A percentile compares a stretch with the other conserved stretches of the same genome.
Conservation (phyloP, 164 flowering plant species). For the Tetracentron sinense region DNA sequence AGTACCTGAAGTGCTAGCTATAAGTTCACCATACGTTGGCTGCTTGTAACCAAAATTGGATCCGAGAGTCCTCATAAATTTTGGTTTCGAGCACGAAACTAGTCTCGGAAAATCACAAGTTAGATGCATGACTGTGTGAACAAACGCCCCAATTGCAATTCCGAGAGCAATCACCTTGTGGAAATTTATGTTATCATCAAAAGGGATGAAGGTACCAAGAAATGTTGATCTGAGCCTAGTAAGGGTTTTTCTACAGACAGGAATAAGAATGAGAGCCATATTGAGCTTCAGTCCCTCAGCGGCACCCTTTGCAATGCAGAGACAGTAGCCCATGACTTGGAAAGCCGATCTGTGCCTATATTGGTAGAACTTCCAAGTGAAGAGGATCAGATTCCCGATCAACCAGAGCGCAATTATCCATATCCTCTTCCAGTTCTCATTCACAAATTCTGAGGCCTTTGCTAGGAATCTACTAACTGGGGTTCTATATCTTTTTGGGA, state of each 20-base stretch:
- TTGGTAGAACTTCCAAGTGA: slow-evolving; percentile 52
- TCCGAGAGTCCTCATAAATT: slow-evolving; percentile 44
- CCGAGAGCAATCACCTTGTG: slow-evolving; percentile 71
- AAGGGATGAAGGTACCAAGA: slow-evolving; percentile 55
- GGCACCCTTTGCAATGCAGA: slow-evolving; percentile 82
- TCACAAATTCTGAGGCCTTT: slow-evolving; percentile 32
- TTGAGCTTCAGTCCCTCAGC: slow-evolving; percentile 85
- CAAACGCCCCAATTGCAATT: slow-evolving; percentile 38
- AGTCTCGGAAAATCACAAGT: slow-evolving; percentile 66
- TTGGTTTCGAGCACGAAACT: slow-evolving; percentile 24
- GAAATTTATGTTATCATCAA: slow-evolving; percentile 91
- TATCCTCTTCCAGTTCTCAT: slow-evolving; percentile 74
- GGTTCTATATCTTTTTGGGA: slow-evolving; percentile 63
- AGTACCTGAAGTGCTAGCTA: slow-evolving; percentile 31
- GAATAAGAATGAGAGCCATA: slow-evolving; percentile 87
- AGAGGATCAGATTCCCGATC: slow-evolving; percentile 40
- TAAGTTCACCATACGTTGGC: slow-evolving; percentile 49
- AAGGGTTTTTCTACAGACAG: slow-evolving; percentile 81
- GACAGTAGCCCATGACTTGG: slow-evolving; percentile 67
- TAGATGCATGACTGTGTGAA: slow-evolving; percentile 52
- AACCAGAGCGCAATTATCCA: slow-evolving; percentile 67
- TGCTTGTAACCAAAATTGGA: slow-evolving; percentile 40
- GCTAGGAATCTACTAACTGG: slow-evolving; percentile 44
- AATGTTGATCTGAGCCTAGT: slow-evolving; percentile 71
- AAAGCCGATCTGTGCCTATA: slow-evolving; percentile 27